A percentile compares a stretch with the other conserved stretches of the same genome.
These are phyloP conservation scores for sunflower (Helianthus annuus) DNA, from an alignment of 129 eudicot species.

Conservation along the genomic window DNA sequence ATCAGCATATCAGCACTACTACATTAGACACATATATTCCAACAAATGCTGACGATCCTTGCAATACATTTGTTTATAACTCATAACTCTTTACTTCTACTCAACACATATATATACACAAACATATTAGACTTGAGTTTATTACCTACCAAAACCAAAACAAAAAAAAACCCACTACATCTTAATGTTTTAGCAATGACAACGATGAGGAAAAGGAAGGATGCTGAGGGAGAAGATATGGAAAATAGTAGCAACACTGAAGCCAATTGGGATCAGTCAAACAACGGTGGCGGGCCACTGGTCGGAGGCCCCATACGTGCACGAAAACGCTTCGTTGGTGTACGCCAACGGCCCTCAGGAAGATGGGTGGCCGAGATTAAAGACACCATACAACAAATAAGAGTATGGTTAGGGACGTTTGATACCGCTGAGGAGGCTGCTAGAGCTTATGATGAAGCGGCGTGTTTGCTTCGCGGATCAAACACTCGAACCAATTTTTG, in stretches of 20 bases:
- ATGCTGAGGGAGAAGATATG: constrained; percentile 28
- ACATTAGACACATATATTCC: constrained; percentile 31
- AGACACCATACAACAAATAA: constrained; percentile 59
- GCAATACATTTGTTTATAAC: constrained; percentile 21
- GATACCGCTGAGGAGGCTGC: constrained; percentile 70
- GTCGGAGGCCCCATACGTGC: constrained; percentile 38
- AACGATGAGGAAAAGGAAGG: constrained; percentile 45
- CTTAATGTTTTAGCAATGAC: constrained; percentile 1
- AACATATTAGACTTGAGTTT: not conserved
- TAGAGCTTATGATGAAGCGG: constrained; percentile 65
- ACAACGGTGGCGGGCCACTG: constrained; percentile 17
- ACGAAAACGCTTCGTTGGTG: constrained; percentile 53
- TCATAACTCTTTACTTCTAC: constrained; percentile 14
- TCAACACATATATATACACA: constrained; percentile 7
- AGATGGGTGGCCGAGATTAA: constrained; percentile 69
- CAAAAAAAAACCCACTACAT: not conserved
- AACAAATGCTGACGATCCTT: constrained; percentile 38
- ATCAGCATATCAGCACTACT: constrained; percentile 29
- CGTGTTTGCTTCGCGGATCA: constrained; percentile 60
- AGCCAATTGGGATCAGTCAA: constrained; percentile 30
- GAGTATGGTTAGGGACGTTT: constrained; percentile 63
- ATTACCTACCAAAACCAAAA: constrained; percentile 20
- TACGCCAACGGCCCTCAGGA: constrained; percentile 63
- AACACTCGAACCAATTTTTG: constrained; percentile 63
- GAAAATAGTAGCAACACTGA: constrained; percentile 20